Base-by-base conservation (phyloP, 2,329 filamentous ascomycete species). In the Talaromyces albobiverticillius region DNA sequence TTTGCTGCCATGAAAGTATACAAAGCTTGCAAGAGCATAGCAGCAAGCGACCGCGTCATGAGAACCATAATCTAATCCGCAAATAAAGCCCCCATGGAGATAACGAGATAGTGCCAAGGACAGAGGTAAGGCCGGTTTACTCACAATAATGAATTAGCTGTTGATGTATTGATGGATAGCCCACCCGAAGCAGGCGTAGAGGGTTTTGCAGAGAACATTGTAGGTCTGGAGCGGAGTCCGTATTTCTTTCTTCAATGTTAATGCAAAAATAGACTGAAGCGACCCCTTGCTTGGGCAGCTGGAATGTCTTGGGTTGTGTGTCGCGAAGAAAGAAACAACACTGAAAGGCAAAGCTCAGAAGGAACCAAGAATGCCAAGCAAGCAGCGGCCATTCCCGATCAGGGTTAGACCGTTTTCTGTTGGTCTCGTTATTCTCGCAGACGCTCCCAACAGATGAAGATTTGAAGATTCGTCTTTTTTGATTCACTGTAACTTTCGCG, bases 131-230 rank as follows among this genome's bases (percentile, higher is more conserved):
- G 23, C 1, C 31, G 47, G 14, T 32, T 25, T 13, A 70, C 76
- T 68, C 68, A 79, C 77, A 79, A 79, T 43, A 77, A 67, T 50
- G 74, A 73, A 64, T 76, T 76, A 47, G 69, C 67, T 22, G 71
- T 69, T 57, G 74, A 75, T 18, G 81, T 83, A 62, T 82, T 83
- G 62, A 83, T 76, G 56, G 75, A 79, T 64, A 83, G 69, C 45
- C 69, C 70, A 34, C 66, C 65, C 20, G 68, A 48, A 22, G 67
- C 59, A 54, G 62, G 61, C 16, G 64, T 62, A 26, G 70, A 62
- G 29, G 70, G 61, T 61, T 73, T 73, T 46, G 68, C 57, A 51
- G 64, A 64, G 59, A 73, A 73, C 70, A 73, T 72, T 13, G 14
- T 57, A 11, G 18, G 18, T n/a, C 4, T 29, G 23, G 38, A 16